These are phyloP conservation scores for Actinomucor elegans DNA, from an alignment of 371 early-diverging fungal species.

Conservation along the genomic window DNA sequence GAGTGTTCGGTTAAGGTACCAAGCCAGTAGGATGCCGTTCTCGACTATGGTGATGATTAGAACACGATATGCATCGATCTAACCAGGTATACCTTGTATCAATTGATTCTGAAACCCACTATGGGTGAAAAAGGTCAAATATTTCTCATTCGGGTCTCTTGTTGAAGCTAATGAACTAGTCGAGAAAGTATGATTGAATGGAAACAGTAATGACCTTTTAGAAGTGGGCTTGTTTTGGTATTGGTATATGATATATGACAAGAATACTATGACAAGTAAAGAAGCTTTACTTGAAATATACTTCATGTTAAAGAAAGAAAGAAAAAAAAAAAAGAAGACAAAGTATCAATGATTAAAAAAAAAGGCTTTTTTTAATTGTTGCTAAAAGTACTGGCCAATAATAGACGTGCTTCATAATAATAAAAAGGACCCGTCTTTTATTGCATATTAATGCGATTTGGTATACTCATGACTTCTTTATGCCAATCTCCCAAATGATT, in stretches of 20 bases:
- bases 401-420: no score
- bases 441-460: no score
- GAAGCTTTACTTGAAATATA: constrained; percentile 3
- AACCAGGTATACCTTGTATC: constrained; percentile 38
- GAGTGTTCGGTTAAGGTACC: constrained; percentile 51
- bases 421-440: no score
- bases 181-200: constrained; percentile 7
- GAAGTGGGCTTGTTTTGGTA: neutral
- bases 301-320: neutral
- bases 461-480: no score
- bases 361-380: constrained; percentile 1
- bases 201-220: neutral
- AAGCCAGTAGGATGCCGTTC: constrained; percentile 58
- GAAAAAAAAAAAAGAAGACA: neutral
- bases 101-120: constrained; percentile 63
- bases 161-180: neutral
- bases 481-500: neutral
- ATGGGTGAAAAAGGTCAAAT: constrained; percentile 59
- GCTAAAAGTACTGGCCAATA: no score
- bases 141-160: constrained; percentile 32
- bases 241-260: neutral
- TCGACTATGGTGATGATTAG: constrained; percentile 36
- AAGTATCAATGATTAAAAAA: neutral
- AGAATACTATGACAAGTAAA: constrained; percentile 4
- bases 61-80: neutral